Base-by-base conservation (phyloP, 345 rosid genomes). In the Euclidium syriacum region DNA sequence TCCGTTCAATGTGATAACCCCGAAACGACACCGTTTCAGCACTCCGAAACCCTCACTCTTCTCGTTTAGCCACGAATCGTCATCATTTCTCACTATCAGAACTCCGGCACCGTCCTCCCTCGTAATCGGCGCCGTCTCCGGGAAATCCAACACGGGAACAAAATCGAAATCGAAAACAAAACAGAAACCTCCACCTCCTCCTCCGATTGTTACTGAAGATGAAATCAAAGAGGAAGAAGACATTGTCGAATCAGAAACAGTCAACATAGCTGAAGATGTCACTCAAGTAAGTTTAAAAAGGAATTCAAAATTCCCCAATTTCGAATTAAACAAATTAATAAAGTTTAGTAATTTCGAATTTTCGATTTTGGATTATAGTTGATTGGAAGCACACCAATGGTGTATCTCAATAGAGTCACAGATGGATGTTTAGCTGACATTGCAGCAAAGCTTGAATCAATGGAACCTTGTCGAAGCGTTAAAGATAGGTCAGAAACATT, bases 391-490 rank as follows among this genome's bases (percentile, higher is more conserved):
- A 92, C 97, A 26, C 98, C 95, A 3, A 89, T 92, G 95, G 73
- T 89, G 65, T 92, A 89, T 79, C 95, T 92, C 58, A 89, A 89
- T 75, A 87, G 81, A 78, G 85, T 89, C 43, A 79, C 88, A 0
- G 68, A 79, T 14, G 90, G 86, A 58, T 87, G 98, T 38, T 78
- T 82, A 3, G 97, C 94, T 8, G 81, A 89, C 47, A 55, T 92
- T 72, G 97, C 97, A 34, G 96, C 95, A 15, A 92, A 92, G 71
- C 97, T 92, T n/a, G 97, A 92, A 71, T 92, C 95, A 51, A 85
- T 92, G 98, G 91, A 92, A 68, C 97, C 95, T 19, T 92, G 96
- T 73, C 77, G 85, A 55, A 92, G 96, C 43, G 96, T 87, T 65
- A 92, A 92, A 55, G 97, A 89, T 68, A 83, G 98, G 98, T 89